Evolutionary conservation across 768 basidiomycete genomes (phyloP), one percentile per base, ranked within the genome.

Genomic region (Hypsizygus marmoreus): DNA sequence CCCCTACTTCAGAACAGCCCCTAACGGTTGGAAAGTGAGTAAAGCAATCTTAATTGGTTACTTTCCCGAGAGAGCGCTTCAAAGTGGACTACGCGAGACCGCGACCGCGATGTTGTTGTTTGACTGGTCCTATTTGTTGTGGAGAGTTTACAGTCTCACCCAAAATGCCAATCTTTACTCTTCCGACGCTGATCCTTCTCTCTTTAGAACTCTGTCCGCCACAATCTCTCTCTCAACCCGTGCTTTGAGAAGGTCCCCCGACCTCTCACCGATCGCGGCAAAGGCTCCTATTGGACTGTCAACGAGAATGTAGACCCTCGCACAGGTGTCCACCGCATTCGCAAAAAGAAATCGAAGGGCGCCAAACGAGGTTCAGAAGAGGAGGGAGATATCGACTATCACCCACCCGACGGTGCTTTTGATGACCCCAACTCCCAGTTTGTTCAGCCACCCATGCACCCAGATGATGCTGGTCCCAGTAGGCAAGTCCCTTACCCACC

Each of bases 211-310:
- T 92, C 91, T 31, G 90, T 93, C 53, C 86, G 91, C 37, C 91
- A 93, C 66, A 93, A 93, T 58, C 78, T 93, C 19, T 93, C 91
- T 5, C 75, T 93, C 50, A 93, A 93, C 55, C 90, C 91, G 40
- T 93, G 89, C 60, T 93, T 93, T 57, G 88, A 91, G 67, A 93
- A 93, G 66, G 87, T 92, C 4, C 85, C 91, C 2, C 86, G 91
- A n/a, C 91, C 91, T 10, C 79, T 93, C 54, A 93, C 91, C 5
- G 91, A 93, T 58, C 84, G 91, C 40, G 91, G 91, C 41, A 93
- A 93, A 59, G 91, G 91, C 16, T 91, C 88, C 0, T 93, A 92
- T 60, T 93, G 91, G 91, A 91, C 89, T 0, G 91, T 93, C 51
- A 91, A 92, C 57, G 89, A 92, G 57, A 87, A 88, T 56, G 88